A percentile compares a stretch with the other conserved stretches of the same genome.
These are phyloP conservation scores for Ogataea corticis DNA, from an alignment of 805 yeast genomes.

Conservation along the genomic window DNA sequence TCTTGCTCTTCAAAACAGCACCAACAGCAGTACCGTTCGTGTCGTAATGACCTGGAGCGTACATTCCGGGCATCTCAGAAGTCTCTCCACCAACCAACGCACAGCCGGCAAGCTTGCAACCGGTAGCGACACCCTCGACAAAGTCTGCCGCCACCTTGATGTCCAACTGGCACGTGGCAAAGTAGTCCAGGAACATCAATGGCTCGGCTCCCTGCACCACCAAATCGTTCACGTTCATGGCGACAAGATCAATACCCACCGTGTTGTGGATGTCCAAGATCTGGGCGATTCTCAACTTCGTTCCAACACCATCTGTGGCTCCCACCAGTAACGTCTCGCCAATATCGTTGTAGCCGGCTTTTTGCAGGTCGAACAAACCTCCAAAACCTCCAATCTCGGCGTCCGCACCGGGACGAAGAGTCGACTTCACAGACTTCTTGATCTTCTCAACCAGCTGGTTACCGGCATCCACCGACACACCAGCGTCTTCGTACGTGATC, in stretches of 20 bases:
- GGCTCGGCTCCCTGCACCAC: constrained; percentile 99
- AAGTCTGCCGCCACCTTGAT: constrained; percentile 81
- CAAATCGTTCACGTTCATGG: constrained; percentile 97
- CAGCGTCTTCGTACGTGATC: constrained; percentile 91
- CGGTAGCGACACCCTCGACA: constrained; percentile 94
- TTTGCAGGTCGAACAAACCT: constrained; percentile 87
- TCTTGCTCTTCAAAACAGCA: constrained; percentile 75
- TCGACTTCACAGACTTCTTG: constrained; percentile 86
- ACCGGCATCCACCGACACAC: constrained; percentile 97
- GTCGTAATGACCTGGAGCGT: constrained; percentile 92
- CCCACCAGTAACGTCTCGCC: constrained; percentile 84
- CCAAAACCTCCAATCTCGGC: constrained; percentile 99
- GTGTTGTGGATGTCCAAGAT: constrained; percentile 85
- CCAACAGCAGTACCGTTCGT: constrained; percentile 99
- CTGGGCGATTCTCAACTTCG: constrained; percentile 94
- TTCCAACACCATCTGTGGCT: constrained; percentile 99
- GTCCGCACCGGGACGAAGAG: constrained; percentile 94
- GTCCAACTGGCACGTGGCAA: constrained; percentile 92
- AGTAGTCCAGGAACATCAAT: constrained; percentile 89
- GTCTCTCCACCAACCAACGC: constrained; percentile 99
- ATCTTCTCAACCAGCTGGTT: constrained; percentile 86
- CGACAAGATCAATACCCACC: constrained; percentile 98
- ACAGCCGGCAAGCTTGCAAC: constrained; percentile 93
- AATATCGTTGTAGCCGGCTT: constrained; percentile 79
- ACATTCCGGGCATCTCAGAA: constrained; percentile 99